Evolutionary conservation across 1,139 yeast genomes (phyloP).

Genomic region (Candida gigantensis): DNA sequence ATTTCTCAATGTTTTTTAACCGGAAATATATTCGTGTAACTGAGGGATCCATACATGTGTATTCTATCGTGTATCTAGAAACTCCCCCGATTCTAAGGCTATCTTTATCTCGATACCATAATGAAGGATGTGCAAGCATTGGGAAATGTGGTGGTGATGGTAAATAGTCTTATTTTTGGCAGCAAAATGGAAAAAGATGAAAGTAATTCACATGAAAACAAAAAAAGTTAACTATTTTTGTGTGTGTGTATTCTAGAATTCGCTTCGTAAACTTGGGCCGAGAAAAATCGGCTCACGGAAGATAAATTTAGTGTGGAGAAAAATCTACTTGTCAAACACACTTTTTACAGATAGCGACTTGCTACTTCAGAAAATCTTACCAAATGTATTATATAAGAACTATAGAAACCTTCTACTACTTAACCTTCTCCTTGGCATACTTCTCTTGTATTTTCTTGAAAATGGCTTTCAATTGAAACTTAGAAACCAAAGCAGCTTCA

Average conservation of each 20-base stretch:
- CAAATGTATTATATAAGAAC: no score
- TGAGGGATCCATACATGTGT: conserved; percentile 23
- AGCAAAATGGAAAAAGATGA: conserved; percentile 1
- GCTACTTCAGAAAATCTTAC: no score
- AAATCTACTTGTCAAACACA: no score
- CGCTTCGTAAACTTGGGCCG: no score
- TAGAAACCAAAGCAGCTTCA: conserved; percentile 43
- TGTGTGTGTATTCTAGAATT: no score
- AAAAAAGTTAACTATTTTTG: no score
- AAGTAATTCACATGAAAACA: background rate
- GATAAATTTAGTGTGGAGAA: no score
- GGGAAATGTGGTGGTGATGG: background rate
- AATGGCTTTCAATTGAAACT: conserved; percentile 47
- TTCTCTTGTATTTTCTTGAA: conserved; percentile 23
- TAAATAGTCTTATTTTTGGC: background rate
- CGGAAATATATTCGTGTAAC: conserved; percentile 34
- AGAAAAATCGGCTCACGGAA: no score
- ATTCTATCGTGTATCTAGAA: conserved; percentile 33
- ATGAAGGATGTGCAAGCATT: conserved; percentile 16
- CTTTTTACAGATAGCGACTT: no score
- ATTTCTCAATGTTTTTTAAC: conserved; percentile 51
- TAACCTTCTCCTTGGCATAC: conserved; percentile 17
- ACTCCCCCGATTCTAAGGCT: conserved; percentile 41
- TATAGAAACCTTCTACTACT: no score
- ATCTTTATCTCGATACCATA: conserved; percentile 47